A percentile compares a stretch with the other conserved stretches of the same genome.
These are phyloP conservation scores for Magnusiomyces suaveolens DNA, from an alignment of 1,139 yeast genomes.

Conservation along the genomic window DNA sequence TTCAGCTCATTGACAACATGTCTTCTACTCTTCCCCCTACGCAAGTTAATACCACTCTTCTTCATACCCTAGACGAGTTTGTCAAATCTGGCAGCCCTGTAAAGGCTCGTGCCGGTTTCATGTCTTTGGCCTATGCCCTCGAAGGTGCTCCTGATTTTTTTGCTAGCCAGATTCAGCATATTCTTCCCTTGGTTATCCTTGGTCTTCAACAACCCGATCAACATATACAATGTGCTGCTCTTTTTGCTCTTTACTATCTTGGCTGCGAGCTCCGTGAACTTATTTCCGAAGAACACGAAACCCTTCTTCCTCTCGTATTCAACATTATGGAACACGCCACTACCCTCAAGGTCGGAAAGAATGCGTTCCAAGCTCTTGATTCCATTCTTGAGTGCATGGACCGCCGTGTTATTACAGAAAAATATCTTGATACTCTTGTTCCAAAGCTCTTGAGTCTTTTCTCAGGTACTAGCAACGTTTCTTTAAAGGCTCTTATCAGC, in stretches of 20 bases:
- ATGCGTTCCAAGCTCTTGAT: slow-evolving; percentile 86
- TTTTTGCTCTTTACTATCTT: slow-evolving; percentile 68
- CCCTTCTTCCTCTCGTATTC: slow-evolving; percentile 77
- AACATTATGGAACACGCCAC: slow-evolving; percentile 79
- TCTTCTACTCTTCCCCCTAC: slow-evolving; percentile 84
- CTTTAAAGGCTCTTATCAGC: slow-evolving; percentile 78
- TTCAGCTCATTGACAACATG: slow-evolving; percentile 69
- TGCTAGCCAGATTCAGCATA: slow-evolving; percentile 61
- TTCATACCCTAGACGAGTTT: slow-evolving; percentile 57
- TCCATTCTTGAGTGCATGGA: slow-evolving; percentile 87
- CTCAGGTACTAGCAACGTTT: slow-evolving; percentile 49
- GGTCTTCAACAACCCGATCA: slow-evolving; percentile 76
- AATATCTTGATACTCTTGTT: slow-evolving; percentile 54
- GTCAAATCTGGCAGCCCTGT: slow-evolving; percentile 56
- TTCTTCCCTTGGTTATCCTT: slow-evolving; percentile 58
- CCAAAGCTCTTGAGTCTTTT: slow-evolving; percentile 80
- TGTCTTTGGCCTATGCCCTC: slow-evolving; percentile 73
- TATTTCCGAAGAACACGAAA: slow-evolving; percentile 73
- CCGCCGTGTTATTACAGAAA: slow-evolving; percentile 65
- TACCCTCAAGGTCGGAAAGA: slow-evolving; percentile 74
- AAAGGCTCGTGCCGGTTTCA: slow-evolving; percentile 81
- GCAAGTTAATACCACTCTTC: slow-evolving; percentile 75
- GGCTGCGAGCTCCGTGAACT: slow-evolving; percentile 78
- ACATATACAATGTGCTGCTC: slow-evolving; percentile 76
- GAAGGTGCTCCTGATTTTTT: slow-evolving; percentile 93